Base-by-base conservation (phyloP, 148 eudicot genomes). In the Dianthus caryophyllus region DNA sequence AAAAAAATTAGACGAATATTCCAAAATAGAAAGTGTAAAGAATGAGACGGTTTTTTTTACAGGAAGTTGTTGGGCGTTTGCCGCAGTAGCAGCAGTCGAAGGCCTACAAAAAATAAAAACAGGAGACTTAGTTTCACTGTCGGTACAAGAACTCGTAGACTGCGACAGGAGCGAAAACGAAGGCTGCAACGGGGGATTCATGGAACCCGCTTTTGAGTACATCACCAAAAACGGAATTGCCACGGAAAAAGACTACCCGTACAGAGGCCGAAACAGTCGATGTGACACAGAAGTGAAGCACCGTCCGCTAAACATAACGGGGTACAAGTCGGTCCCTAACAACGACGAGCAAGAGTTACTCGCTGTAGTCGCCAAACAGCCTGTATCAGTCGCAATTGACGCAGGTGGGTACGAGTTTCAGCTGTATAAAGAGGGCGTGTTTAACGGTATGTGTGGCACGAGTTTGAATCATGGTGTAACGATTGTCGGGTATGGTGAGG, bases 101-200 rank as follows among this genome's bases (percentile, higher is more conserved):
- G 73, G 83, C 59, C 14, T 68, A 39, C 52, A 56, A 51, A 44
- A 79, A 68, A 76, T 72, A 33, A 79, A 65, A 69, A 64, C 79
- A 0, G 76, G 72, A 11, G 53, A 65, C 20, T 55, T 79, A 25
- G 43, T 79, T 13, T 72, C 76, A n/a, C 44, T 79, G 36, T 75
- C 77, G 1, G 82, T 72, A 44, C 79, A 79, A 69, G 71, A 71
- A 33, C 79, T 88, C 7, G 76, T 88, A 25, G 88, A 88, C 76
- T 85, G 95, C 67, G 84, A 83, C 54, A 58, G 60, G 4, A 59
- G 25, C 0, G 75, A 72, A 21, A 83, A 85, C 61, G 36, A 73
- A 31, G 96, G 96, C 16, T 85, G 90, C 73, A 57, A 55, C 16
- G 96, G 96, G 29, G 96, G 96, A 20, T 75, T 13, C 69, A 87